These are phyloP conservation scores for Wickerhamiella domercqiae DNA, from an alignment of 805 yeast genomes.

Conservation along the genomic window DNA sequence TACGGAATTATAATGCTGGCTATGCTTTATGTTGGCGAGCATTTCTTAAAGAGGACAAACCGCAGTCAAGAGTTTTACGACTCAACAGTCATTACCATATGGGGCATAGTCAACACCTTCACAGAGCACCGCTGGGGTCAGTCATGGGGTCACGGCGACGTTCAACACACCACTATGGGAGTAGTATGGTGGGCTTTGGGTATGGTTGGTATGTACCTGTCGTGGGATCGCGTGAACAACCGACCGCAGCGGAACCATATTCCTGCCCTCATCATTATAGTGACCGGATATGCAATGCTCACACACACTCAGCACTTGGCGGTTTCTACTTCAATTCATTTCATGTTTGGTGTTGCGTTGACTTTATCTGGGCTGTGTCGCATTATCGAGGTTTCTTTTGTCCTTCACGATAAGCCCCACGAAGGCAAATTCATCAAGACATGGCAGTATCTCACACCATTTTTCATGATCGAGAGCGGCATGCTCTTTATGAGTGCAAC, in stretches of 20 bases:
- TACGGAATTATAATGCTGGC: slow-evolving; percentile 61
- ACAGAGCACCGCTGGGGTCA: slow-evolving; percentile 97
- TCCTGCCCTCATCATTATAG: slow-evolving; percentile 68
- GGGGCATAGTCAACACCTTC: slow-evolving; percentile 92
- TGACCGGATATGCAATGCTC: slow-evolving; percentile 92
- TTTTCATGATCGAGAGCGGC: slow-evolving; percentile 65
- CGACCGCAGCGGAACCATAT: slow-evolving; percentile 48
- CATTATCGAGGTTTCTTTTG: slow-evolving; percentile 62
- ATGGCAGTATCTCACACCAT: slow-evolving; percentile 79
- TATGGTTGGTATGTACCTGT: slow-evolving; percentile 60
- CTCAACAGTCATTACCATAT: slow-evolving; percentile 58
- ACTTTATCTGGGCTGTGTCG: slow-evolving; percentile 66
- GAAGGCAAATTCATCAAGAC: slow-evolving; percentile 37
- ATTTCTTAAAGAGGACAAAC: slow-evolving; percentile 27
- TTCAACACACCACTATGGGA: slow-evolving; percentile 94
- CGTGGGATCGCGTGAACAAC: slow-evolving; percentile 37
- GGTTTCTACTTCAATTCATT: slow-evolving; percentile 77
- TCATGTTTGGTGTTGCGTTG: slow-evolving; percentile 66
- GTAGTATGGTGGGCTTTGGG: slow-evolving; percentile 96
- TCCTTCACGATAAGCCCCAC: slow-evolving; percentile 40
- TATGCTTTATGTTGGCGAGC: slow-evolving; percentile 59
- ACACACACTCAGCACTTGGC: slow-evolving; percentile 64
- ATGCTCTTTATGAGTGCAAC: slow-evolving; percentile 80
- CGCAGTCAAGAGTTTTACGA: slow-evolving; percentile 78
- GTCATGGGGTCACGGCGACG: slow-evolving; percentile 83